A percentile compares a stretch with the other conserved stretches of the same genome.
These are phyloP conservation scores for Fusarium neocosmosporiellum DNA, from an alignment of 2,329 filamentous ascomycete genomes.

Conservation along the genomic window DNA sequence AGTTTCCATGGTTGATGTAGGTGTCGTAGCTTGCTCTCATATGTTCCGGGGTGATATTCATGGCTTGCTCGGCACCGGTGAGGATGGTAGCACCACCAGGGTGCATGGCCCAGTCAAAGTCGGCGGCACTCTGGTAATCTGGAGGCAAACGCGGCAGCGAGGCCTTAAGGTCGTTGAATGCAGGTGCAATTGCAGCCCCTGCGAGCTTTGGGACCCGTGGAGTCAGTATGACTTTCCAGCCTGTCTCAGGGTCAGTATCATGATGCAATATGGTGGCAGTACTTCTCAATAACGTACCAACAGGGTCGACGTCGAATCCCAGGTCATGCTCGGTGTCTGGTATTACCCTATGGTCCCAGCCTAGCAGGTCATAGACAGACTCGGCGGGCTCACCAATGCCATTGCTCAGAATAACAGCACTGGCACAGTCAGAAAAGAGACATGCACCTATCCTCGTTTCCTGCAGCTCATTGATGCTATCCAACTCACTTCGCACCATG, in stretches of 20 bases:
- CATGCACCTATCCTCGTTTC: constrained; percentile 73
- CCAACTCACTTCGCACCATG: constrained; percentile 72
- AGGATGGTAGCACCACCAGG: constrained; percentile 76
- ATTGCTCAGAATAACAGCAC: constrained; percentile 73
- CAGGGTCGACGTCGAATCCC: constrained; percentile 72
- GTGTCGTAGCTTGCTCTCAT: constrained; percentile 77
- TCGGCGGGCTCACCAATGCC: constrained; percentile 60
- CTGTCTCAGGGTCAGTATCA: constrained; percentile 43
- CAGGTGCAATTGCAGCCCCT: constrained; percentile 60
- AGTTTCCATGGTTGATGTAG: constrained; percentile 76
- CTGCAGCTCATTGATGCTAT: constrained; percentile 68
- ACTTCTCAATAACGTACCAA: constrained; percentile 55
- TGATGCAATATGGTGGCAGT: not conserved
- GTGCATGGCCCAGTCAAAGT: constrained; percentile 81
- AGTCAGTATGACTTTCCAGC: constrained; percentile 75
- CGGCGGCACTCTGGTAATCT: constrained; percentile 57
- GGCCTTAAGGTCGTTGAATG: constrained; percentile 66
- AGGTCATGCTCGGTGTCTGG: constrained; percentile 71
- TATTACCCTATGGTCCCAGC: constrained; percentile 73
- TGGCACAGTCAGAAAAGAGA: constrained; percentile 78
- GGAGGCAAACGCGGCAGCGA: constrained; percentile 59
- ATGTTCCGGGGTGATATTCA: constrained; percentile 70
- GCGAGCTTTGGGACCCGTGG: constrained; percentile 70
- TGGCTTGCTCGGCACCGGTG: constrained; percentile 67
- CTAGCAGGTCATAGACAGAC: constrained; percentile 69